Conservation (phyloP, 2,329 filamentous ascomycete genomes). For the Venturia pyrina region DNA sequence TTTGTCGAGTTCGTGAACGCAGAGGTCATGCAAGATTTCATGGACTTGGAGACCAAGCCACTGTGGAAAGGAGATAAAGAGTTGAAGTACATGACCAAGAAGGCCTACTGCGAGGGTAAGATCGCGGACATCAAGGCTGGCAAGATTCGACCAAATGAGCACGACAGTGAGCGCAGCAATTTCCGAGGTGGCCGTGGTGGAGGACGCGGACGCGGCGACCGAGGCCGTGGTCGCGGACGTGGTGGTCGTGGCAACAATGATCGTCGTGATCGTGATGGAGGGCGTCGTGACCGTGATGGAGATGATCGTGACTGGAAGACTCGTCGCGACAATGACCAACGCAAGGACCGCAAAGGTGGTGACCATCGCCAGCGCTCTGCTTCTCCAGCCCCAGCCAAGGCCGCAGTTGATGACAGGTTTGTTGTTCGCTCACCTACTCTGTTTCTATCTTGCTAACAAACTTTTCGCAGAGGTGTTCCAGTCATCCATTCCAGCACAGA, state of each 20-base stretch:
- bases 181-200: constrained; percentile 18
- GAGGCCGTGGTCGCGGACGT: constrained; percentile 20
- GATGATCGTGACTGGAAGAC: constrained; percentile 17
- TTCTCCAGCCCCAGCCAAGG: constrained; percentile 2
- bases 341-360: constrained; percentile 4
- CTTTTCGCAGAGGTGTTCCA: constrained; percentile 24
- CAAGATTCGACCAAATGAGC: constrained; percentile 25
- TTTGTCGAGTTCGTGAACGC: constrained; percentile 86
- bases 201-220: constrained; percentile 21
- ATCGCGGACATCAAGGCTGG: constrained; percentile 34
- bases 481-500: constrained; percentile 8
- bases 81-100: constrained; percentile 78
- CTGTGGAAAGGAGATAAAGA: constrained; percentile 67
- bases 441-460: constrained; percentile 1
- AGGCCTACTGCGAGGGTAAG: constrained; percentile 58
- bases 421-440: constrained; percentile 14
- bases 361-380: constrained; percentile 7
- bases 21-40: constrained; percentile 69
- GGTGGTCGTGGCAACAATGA: constrained; percentile 17
- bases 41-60: constrained; percentile 69
- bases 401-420: constrained; percentile 30
- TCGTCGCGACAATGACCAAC: constrained; percentile 23
- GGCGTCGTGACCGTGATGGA: constrained; percentile 12
- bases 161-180: not conserved
- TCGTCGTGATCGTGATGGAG: constrained; percentile 12